phyloP scores from a whole-genome alignment of 2,329 filamentous ascomycete species.

The Ilyonectria robusta region DNA sequence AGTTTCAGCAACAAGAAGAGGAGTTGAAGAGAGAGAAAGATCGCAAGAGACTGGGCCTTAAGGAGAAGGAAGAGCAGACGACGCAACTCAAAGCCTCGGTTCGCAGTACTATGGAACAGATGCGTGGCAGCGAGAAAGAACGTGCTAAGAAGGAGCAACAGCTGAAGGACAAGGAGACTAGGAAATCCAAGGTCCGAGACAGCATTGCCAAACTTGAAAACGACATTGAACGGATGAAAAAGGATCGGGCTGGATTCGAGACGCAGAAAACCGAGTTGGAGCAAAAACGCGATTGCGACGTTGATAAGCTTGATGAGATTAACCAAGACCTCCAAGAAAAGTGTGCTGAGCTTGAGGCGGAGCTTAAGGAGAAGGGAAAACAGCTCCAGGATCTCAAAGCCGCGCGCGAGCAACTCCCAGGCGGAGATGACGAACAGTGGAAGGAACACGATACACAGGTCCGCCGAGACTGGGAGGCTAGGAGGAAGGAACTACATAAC shows the following conservation, averaged over 20 bases:
- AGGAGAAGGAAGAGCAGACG: conserved; percentile 92
- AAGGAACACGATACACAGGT: conserved; percentile 66
- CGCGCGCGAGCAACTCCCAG: conserved; percentile 74
- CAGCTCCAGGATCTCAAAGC: conserved; percentile 83
- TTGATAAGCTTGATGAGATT: conserved; percentile 66
- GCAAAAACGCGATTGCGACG: conserved; percentile 65
- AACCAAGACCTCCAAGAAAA: conserved; percentile 76
- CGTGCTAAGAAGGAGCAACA: conserved; percentile 83
- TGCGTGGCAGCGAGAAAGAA: conserved; percentile 84
- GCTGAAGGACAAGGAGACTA: conserved; percentile 77
- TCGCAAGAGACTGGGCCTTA: conserved; percentile 81
- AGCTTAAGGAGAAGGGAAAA: conserved; percentile 76
- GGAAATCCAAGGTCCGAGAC: conserved; percentile 78
- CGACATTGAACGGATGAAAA: conserved; percentile 72
- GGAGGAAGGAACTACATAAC: conserved; percentile 67
- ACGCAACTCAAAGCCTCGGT: conserved; percentile 87
- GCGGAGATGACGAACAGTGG: conserved; percentile 72
- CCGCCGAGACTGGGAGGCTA: conserved; percentile 69
- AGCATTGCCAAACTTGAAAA: conserved; percentile 78
- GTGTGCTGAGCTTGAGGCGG: conserved; percentile 76
- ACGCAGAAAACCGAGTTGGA: conserved; percentile 67
- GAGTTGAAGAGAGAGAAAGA: conserved; percentile 85
- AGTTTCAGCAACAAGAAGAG: conserved; percentile 75
- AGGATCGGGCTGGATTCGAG: conserved; percentile 68
- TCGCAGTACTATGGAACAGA: conserved; percentile 83